A percentile compares a stretch with the other conserved stretches of the same genome.
Evolutionary conservation across 257 asterid species (phyloP).

Genomic region (Przewalskia tangutica): DNA sequence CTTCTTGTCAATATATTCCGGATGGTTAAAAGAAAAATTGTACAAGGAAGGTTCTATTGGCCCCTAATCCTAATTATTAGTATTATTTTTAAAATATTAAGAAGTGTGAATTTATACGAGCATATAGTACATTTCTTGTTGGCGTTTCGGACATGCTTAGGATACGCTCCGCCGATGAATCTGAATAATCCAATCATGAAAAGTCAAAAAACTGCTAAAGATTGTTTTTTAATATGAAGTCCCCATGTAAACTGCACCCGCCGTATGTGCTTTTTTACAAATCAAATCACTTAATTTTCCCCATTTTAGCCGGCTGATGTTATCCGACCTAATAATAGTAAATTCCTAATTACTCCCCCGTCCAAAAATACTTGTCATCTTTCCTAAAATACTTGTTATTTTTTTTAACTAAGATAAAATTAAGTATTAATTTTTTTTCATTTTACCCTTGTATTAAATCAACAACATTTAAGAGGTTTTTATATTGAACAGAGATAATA

Average conservation of each 20-base stretch:
- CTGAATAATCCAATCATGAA: background rate
- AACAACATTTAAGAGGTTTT: no score
- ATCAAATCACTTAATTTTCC: background rate
- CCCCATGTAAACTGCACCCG: background rate
- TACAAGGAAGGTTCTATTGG: background rate
- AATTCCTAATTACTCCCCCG: background rate
- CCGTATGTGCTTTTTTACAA: background rate
- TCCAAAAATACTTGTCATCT: no score
- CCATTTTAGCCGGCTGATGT: constrained; percentile 5
- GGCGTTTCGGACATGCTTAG: background rate
- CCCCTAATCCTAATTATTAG: background rate
- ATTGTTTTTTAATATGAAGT: background rate
- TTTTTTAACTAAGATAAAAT: no score
- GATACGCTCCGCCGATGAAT: background rate
- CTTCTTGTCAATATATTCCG: no score
- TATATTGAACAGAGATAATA: no score
- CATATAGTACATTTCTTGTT: background rate
- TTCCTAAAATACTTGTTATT: no score
- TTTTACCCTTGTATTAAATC: no score
- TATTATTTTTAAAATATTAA: background rate
- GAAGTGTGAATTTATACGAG: background rate
- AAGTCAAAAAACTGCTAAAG: background rate
- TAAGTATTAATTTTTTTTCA: no score
- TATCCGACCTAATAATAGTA: background rate
- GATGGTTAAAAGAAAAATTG: background rate